Conservation (phyloP, 2,329 filamentous ascomycete genomes). For the Anisogramma anomala region DNA sequence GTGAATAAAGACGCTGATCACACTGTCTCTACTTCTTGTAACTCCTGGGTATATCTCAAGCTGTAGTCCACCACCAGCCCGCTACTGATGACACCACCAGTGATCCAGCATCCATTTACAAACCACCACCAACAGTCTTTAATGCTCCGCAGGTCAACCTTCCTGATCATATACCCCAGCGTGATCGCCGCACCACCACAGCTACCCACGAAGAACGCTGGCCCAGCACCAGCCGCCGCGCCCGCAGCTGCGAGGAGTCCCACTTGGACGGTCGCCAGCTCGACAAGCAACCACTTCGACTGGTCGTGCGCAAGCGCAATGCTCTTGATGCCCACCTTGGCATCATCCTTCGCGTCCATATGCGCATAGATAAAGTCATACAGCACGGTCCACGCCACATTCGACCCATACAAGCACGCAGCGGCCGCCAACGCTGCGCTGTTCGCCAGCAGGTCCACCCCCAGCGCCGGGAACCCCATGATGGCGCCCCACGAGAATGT, state of each 20-base stretch:
- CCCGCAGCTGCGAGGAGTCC: constrained; percentile 60
- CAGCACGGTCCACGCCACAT: constrained; percentile 74
- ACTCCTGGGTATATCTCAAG: constrained; percentile 31
- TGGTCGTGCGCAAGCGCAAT: constrained; percentile 74
- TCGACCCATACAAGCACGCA: constrained; percentile 61
- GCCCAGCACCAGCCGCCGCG: constrained; percentile 52
- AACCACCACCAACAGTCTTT: constrained; percentile 71
- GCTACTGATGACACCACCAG: constrained; percentile 48
- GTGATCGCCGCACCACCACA: constrained; percentile 53
- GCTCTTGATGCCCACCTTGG: constrained; percentile 77
- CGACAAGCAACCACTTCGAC: constrained; percentile 64
- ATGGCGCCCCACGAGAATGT: constrained; percentile 86
- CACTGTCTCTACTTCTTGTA: constrained; percentile 8
- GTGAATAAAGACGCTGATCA: neutral
- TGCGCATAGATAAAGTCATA: constrained; percentile 94
- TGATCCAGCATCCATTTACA: constrained; percentile 57
- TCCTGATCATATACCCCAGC: constrained; percentile 55
- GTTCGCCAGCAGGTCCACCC: constrained; percentile 60
- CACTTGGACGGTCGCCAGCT: constrained; percentile 58
- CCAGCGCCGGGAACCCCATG: constrained; percentile 76
- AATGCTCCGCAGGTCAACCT: constrained; percentile 53
- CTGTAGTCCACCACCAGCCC: constrained; percentile 50
- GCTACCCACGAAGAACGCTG: constrained; percentile 56
- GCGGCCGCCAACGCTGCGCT: constrained; percentile 52
- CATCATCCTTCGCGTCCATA: constrained; percentile 81